Evolutionary conservation across 2,329 filamentous ascomycete genomes (phyloP), one percentile per base, ranked within the genome.

Genomic region (Kalaharituber pfeilii): DNA sequence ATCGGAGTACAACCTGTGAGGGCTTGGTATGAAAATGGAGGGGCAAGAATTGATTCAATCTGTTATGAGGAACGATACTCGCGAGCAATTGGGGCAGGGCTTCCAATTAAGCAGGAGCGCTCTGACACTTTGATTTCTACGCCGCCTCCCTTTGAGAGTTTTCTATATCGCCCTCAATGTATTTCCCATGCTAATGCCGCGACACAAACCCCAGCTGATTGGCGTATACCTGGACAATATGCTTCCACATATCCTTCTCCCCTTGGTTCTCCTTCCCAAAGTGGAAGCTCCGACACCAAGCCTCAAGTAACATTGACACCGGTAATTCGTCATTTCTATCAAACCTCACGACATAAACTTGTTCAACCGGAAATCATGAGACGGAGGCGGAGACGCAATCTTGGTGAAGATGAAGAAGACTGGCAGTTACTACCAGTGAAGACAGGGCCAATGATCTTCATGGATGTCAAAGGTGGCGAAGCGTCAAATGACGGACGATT

Each of bases 281-380:
- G 25, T 20, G 18, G n/a, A 2, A 22, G 13, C 11, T 47, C 42
- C 13, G 18, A 5, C 18, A 47, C 24, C n/a, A 20, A 8, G 25
- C 42, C 5, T 6, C 42, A 47, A 5, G 42, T 22, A 11, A 20
- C n/a, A 22, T 47, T 15, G 42, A 47, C 13, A 25, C 42, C 42
- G 13, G 55, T 36, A 36, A 56, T 57, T 45, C 52, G 57, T 22
- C 57, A 56, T 52, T 59, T 57, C n/a, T 55, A 51, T 51, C 57
- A 59, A 27, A 55, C 51, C 9, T 59, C 57, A 9, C 57, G 57
- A 33, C 57, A 59, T 45, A 59, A 59, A 22, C 56, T 59, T 18
- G 55, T 57, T 26, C 57, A 59, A 24, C 57, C 57, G 22, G 57
- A 59, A n/a, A 59, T 59, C 27, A 59, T 59, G 57, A 50, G 57